phyloP scores from a whole-genome alignment of 2,329 filamentous ascomycete species.

The Colletotrichum lentis region DNA sequence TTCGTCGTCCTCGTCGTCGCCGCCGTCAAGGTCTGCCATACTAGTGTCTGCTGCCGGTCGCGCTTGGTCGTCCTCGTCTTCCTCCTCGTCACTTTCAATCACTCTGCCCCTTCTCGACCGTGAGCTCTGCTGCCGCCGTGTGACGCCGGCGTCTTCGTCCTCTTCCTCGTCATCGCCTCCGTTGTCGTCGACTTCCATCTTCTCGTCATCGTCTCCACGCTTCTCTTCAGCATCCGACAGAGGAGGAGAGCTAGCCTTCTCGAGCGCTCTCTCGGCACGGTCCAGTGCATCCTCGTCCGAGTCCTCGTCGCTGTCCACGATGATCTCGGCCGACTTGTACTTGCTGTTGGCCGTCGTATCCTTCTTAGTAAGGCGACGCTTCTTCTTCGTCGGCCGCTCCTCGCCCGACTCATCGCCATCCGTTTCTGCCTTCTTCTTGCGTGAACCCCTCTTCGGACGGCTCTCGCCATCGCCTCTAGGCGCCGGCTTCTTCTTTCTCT shows the following conservation, averaged over 20 bases:
- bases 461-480: conserved; percentile 45
- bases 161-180: conserved; percentile 51
- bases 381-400: conserved; percentile 67
- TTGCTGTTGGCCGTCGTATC: conserved; percentile 63
- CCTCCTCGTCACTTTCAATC: conserved; percentile 64
- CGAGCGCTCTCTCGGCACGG: conserved; percentile 55
- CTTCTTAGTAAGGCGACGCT: conserved; percentile 62
- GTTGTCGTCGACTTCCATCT: conserved; percentile 62
- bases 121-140: conserved; percentile 54
- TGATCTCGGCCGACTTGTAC: conserved; percentile 85
- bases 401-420: conserved; percentile 59
- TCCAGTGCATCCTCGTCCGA: conserved; percentile 55
- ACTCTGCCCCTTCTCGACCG: conserved; percentile 61
- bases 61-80: conserved; percentile 48
- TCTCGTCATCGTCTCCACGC: conserved; percentile 48
- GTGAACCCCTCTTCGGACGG: conserved; percentile 62
- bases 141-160: conserved; percentile 62
- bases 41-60: conserved; percentile 47
- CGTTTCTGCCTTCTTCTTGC: conserved; percentile 59
- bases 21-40: conserved; percentile 52
- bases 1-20: conserved; percentile 47
- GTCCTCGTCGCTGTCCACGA: conserved; percentile 77
- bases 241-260: conserved; percentile 48
- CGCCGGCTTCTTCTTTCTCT: conserved; percentile 74
- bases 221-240: conserved; percentile 47